These are phyloP conservation scores for Macrolepiota albuminosa DNA, from an alignment of 768 basidiomycete species.

Conservation along the genomic window DNA sequence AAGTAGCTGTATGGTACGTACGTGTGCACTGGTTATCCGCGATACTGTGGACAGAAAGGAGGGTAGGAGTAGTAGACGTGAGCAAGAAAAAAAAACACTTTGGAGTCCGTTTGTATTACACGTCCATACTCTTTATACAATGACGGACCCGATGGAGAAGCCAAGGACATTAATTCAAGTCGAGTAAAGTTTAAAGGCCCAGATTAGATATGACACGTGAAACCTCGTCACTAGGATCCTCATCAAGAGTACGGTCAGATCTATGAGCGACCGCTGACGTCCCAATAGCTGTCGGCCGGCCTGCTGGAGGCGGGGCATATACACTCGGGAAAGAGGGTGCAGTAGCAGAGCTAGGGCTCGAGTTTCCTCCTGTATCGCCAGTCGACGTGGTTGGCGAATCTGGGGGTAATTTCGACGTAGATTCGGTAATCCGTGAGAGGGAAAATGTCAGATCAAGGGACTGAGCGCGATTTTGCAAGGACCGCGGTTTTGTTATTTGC, in stretches of 20 bases:
- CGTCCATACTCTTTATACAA: slow-evolving; percentile 18
- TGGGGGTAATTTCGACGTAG: slow-evolving; percentile 51
- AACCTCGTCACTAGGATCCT: slow-evolving; percentile 62
- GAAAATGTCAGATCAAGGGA: slow-evolving; percentile 86
- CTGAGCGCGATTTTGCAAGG: slow-evolving; percentile 82
- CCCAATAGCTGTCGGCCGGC: slow-evolving; percentile 35
- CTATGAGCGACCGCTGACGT: slow-evolving; percentile 39
- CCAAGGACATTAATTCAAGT: slow-evolving; percentile 3
- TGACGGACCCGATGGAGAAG: slow-evolving; percentile 4
- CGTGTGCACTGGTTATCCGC: slow-evolving; percentile 19
- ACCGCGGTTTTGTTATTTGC: slow-evolving; percentile 70
- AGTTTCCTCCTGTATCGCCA: slow-evolving; percentile 69
- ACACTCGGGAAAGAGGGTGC: slow-evolving; percentile 85
- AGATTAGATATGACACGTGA: slow-evolving; percentile 76
- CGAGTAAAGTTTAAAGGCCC: slow-evolving; percentile 41
- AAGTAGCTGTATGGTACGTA: slow-evolving; percentile 19
- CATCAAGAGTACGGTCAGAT: slow-evolving; percentile 40
- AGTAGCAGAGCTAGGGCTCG: slow-evolving; percentile 73
- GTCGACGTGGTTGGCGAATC: slow-evolving; percentile 80
- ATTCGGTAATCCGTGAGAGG: slow-evolving; percentile 75
- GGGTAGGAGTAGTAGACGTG: slow-evolving; percentile 9
- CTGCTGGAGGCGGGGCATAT: slow-evolving; percentile 52
- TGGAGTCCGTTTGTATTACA: slow-evolving; percentile 17
- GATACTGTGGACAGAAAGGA: slow-evolving; percentile 13
- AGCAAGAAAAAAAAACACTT: slow-evolving; percentile 6